These are phyloP conservation scores for Akanthomyces uredinophilus DNA, from an alignment of 2,329 filamentous ascomycete species.

Conservation along the genomic window DNA sequence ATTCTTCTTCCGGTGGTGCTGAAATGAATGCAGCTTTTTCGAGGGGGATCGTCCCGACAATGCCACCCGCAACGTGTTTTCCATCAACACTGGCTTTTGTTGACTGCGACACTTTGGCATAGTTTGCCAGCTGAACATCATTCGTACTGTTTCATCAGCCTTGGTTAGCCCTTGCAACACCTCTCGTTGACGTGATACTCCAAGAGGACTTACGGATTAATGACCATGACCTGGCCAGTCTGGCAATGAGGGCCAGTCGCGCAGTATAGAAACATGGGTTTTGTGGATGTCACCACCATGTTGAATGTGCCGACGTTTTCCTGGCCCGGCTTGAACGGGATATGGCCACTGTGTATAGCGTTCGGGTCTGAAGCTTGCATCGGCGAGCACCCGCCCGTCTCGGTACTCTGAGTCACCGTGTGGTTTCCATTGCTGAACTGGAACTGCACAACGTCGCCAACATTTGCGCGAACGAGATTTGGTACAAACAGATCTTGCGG, in stretches of 20 bases:
- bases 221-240: slow-evolving; percentile 44
- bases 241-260: slow-evolving; percentile 45
- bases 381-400: slow-evolving; percentile 33
- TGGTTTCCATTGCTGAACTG: slow-evolving; percentile 41
- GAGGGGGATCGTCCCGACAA: background rate
- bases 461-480: slow-evolving; percentile 28
- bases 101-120: slow-evolving; percentile 10
- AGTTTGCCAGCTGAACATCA: slow-evolving; percentile 6
- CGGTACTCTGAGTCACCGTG: slow-evolving; percentile 37
- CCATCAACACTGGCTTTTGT: slow-evolving; percentile 22
- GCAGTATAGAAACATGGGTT: slow-evolving; percentile 48
- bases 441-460: slow-evolving; percentile 37
- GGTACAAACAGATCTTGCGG: slow-evolving; percentile 34
- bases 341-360: slow-evolving; percentile 37
- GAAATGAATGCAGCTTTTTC: background rate
- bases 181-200: background rate
- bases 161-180: background rate
- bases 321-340: slow-evolving; percentile 33
- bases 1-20: background rate
- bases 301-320: slow-evolving; percentile 40
- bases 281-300: slow-evolving; percentile 38
- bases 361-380: slow-evolving; percentile 28
- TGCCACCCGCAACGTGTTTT: slow-evolving; percentile 18
- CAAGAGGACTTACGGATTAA: slow-evolving; percentile 38
- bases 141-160: background rate